Conservation (phyloP, 768 basidiomycete genomes). For the Clavulina sp. region DNA sequence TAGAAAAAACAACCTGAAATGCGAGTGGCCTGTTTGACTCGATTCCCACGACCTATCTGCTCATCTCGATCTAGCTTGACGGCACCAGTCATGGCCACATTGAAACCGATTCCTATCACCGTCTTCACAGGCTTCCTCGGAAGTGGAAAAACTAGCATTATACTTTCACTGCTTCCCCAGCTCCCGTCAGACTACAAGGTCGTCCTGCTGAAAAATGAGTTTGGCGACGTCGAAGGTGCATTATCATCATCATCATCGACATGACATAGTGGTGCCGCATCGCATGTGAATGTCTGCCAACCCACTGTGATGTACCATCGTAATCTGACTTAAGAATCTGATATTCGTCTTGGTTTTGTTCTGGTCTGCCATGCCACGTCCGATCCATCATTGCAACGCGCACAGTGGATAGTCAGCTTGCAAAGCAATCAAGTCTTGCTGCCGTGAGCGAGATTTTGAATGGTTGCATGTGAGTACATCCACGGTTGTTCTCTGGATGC, state of each 20-base stretch:
- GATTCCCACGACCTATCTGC: too few species aligned
- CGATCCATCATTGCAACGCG: not conserved
- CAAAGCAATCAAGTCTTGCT: slow-evolving; percentile 61
- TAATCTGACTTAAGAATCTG: not conserved
- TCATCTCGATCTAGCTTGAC: too few species aligned
- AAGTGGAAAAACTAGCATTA: slow-evolving; percentile 27
- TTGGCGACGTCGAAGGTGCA: slow-evolving; percentile 79
- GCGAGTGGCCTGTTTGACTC: too few species aligned
- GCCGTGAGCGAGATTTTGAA: slow-evolving; percentile 90
- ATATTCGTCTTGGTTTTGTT: not conserved
- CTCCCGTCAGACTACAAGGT: slow-evolving; percentile 76
- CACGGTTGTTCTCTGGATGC: not conserved
- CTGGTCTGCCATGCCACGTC: not conserved
- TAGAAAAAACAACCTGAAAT: too few species aligned
- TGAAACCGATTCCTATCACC: slow-evolving; percentile 56
- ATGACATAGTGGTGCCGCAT: not conserved
- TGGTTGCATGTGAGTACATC: slow-evolving; percentile 65
- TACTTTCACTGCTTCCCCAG: slow-evolving; percentile 65
- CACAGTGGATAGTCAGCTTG: slow-evolving; percentile 79
- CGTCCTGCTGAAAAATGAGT: slow-evolving; percentile 90
- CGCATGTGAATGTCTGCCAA: too few species aligned
- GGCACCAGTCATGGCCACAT: too few species aligned
- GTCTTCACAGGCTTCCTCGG: slow-evolving; percentile 47
- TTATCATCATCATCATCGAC: slow-evolving; percentile 1
- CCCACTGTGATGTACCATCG: not conserved